phyloP scores from a whole-genome alignment of 2,329 filamentous ascomycete species.

The Periconia macrospinosa region DNA sequence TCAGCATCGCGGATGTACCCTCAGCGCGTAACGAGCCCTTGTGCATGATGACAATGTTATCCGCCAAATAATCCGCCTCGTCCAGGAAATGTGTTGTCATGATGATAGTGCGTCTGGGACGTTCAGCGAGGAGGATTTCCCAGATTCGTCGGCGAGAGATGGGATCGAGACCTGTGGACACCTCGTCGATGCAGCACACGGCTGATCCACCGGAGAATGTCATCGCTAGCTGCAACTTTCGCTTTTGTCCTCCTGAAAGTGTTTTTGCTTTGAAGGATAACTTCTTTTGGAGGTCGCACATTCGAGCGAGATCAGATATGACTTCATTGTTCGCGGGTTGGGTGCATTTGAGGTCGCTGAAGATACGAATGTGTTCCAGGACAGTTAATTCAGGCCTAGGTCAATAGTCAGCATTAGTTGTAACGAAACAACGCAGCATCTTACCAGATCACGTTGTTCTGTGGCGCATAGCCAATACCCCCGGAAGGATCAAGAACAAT shows the following conservation, averaged over 20 bases:
- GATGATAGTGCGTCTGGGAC: slow-evolving; percentile 79
- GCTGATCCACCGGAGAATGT: slow-evolving; percentile 90
- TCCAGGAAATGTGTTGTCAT: slow-evolving; percentile 93
- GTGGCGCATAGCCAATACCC: slow-evolving; percentile 83
- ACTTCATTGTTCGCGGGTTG: slow-evolving; percentile 50
- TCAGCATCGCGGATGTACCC: slow-evolving; percentile 83
- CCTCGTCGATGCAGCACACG: slow-evolving; percentile 90
- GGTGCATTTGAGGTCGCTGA: slow-evolving; percentile 75
- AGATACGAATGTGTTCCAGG: slow-evolving; percentile 79
- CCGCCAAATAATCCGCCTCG: slow-evolving; percentile 85
- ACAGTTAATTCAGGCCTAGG: slow-evolving; percentile 67
- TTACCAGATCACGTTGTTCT: slow-evolving; percentile 94
- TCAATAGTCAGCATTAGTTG: neutral
- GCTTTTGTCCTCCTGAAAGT: slow-evolving; percentile 86
- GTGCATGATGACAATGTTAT: slow-evolving; percentile 85
- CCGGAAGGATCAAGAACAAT: slow-evolving; percentile 78
- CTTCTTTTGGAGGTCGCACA: slow-evolving; percentile 77
- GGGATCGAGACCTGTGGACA: slow-evolving; percentile 85
- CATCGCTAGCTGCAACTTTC: slow-evolving; percentile 90
- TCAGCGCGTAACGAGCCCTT: slow-evolving; percentile 80
- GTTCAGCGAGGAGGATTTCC: slow-evolving; percentile 87
- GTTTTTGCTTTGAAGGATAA: slow-evolving; percentile 71
- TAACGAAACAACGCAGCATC: neutral
- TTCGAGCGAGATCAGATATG: slow-evolving; percentile 64
- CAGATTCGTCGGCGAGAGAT: slow-evolving; percentile 86